Evolutionary conservation across 2,329 filamentous ascomycete genomes (phyloP), one percentile per base, ranked within the genome.

Genomic region (Aureobasidium sp.): DNA sequence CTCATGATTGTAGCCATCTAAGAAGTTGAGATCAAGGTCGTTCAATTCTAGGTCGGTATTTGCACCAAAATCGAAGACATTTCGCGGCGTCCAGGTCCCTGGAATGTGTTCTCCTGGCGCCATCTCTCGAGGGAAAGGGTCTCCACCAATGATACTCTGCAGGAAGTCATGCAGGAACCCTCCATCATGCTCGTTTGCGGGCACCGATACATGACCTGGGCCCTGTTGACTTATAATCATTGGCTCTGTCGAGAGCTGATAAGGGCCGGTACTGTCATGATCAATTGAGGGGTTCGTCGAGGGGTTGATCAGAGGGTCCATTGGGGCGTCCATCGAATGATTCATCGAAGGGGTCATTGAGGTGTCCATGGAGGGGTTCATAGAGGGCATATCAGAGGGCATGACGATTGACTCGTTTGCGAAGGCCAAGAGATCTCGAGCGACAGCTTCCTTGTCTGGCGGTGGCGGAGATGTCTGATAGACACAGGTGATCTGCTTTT

Each of bases 401-500:
- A 50, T 51, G 10, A 29, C 32, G n/a, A 60, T 26, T 4, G 57
- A 34, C 12, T 50, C 57, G 17, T 46, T 60, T 26, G 52, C 52
- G 26, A 56, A 52, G 7, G 44, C 47, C 47, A 58, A 32, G 6
- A 62, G 26, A 26, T 62, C 52, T 39, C 47, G 20, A 36, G 61
- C 61, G n/a, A 55, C 61, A 13, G 34, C 20, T 27, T 62, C 59
- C 12, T 61, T 62, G 26, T 58, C 52, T 17, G 50, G 52, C 8
- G 44, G 44, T 5, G 42, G 64, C 23, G 63, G 55, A 1, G 48
- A 60, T 8, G 34, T n/a, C 68, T 66, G 72, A 62, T 69, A 73
- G 62, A 73, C 72, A 62, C 80, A 83, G 6, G 70, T 66, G 23
- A 82, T 75, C 65, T 75, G 75, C 65, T 79, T 80, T 66, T 79